Evolutionary conservation across 805 yeast species (phyloP), one percentile per base, ranked within the genome.

Genomic region (Barnettozyma botsteinii): DNA sequence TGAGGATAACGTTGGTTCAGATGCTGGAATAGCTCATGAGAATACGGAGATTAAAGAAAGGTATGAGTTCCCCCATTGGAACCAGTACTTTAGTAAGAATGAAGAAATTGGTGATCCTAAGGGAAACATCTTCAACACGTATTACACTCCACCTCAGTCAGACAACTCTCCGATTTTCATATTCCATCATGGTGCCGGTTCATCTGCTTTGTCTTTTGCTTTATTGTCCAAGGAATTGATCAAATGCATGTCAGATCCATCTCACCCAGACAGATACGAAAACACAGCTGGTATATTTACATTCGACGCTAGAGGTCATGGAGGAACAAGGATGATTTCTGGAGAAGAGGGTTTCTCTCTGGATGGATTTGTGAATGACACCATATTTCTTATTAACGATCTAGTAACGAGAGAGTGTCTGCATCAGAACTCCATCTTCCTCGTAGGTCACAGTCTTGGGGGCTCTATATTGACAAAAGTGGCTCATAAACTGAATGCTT

Each of bases 181-280:
- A 2, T 78, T 80, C 49, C 93, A 86, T 48, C 99, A 93, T 60
- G 99, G 99, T 3, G 97, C 96, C 1, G 98, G 98, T 0, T 88
- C 97, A 1, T 75, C 85, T 2, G 87, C 83, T 0, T 64, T 85
- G 62, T 72, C 96, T 1, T 93, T 85, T 64, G 84, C 85, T 1
- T 56, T 65, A 20, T 51, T 86, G 19, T 60, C 74, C 1, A 59
- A 52, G 33, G 53, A 56, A 9, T 47, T 76, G 15, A 51, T 50
- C 7, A 41, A 41, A 12, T 53, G 52, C 18, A 53, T 61, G 42
- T 33, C 37, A 5, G 31, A 35, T 2, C 43, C 46, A 18, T 37
- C 31, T 40, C 56, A 36, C 25, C 36, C 29, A 45, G 57, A 35
- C 31, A 51, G 32, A 33, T 43, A 50, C 8, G 58, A 64, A 4